Evolutionary conservation across 805 yeast species (phyloP).

Genomic region (Clavispora asparagi): DNA sequence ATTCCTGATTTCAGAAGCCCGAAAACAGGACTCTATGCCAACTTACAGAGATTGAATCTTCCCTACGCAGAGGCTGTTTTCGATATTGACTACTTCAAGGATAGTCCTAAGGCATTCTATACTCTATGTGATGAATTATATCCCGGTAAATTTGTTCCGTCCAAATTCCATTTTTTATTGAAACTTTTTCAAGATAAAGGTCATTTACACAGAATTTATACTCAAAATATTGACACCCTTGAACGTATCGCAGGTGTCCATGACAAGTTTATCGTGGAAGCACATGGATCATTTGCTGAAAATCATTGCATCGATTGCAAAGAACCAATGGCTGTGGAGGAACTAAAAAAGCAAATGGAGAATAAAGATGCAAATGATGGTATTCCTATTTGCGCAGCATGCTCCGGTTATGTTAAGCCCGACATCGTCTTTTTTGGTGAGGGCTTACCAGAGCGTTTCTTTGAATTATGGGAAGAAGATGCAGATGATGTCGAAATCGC

Average conservation of each 20-base stretch:
- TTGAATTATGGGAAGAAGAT: slow-evolving; percentile 60
- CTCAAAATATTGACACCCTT: slow-evolving; percentile 90
- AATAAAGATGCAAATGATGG: slow-evolving; percentile 22
- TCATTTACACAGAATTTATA: slow-evolving; percentile 64
- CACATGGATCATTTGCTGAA: slow-evolving; percentile 89
- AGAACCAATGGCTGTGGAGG: slow-evolving; percentile 43
- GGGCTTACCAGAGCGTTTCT: slow-evolving; percentile 66
- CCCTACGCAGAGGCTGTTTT: slow-evolving; percentile 97
- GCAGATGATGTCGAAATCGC: slow-evolving; percentile 56
- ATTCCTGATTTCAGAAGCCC: slow-evolving; percentile 96
- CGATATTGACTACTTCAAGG: slow-evolving; percentile 74
- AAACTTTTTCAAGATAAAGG: slow-evolving; percentile 61
- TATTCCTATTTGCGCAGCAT: slow-evolving; percentile 54
- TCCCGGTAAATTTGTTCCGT: slow-evolving; percentile 84
- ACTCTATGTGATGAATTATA: slow-evolving; percentile 77
- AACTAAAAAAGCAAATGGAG: slow-evolving; percentile 38
- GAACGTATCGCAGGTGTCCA: slow-evolving; percentile 80
- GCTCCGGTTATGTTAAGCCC: slow-evolving; percentile 82
- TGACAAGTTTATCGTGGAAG: slow-evolving; percentile 68
- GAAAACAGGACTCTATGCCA: slow-evolving; percentile 80
- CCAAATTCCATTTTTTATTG: slow-evolving; percentile 74
- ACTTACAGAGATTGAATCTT: slow-evolving; percentile 62
- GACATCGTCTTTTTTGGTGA: slow-evolving; percentile 96
- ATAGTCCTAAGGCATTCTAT: slow-evolving; percentile 80
- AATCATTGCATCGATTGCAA: slow-evolving; percentile 81